A percentile compares a stretch with the other conserved stretches of the same genome.
Evolutionary conservation across 805 yeast genomes (phyloP).

Genomic region (Groenewaldozyma salmanticensis): DNA sequence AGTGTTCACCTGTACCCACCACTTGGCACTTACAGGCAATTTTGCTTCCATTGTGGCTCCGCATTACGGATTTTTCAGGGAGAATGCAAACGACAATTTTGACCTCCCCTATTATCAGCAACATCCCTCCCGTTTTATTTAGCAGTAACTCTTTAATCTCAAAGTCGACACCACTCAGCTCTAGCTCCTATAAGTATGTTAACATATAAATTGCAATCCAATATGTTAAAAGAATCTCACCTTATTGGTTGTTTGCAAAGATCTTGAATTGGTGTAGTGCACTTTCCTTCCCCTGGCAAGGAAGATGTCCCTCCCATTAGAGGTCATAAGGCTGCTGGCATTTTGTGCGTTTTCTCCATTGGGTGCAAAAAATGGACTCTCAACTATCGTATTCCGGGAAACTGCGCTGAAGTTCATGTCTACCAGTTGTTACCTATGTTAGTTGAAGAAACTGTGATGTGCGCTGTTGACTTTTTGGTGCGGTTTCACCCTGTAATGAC

Average conservation of each 20-base stretch:
- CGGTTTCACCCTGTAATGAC: too few species aligned
- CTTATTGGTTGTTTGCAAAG: too few species aligned
- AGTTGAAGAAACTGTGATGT: too few species aligned
- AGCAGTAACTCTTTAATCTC: slow-evolving; percentile 28
- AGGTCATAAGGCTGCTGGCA: slow-evolving; percentile 8
- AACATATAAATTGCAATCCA: too few species aligned
- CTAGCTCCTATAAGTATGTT: slow-evolving; percentile 9
- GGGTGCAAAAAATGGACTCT: too few species aligned
- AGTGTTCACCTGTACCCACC: slow-evolving; percentile 24
- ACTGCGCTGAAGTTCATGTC: too few species aligned
- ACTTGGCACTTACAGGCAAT: slow-evolving; percentile 8
- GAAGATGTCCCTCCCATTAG: slow-evolving; percentile 23
- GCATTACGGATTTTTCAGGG: slow-evolving; percentile 21
- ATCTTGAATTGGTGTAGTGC: slow-evolving; percentile 22
- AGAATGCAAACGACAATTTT: slow-evolving; percentile 26
- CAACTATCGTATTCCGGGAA: too few species aligned
- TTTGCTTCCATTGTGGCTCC: too few species aligned
- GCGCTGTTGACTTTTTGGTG: too few species aligned
- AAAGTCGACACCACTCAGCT: slow-evolving; percentile 18
- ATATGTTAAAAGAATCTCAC: too few species aligned
- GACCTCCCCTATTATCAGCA: slow-evolving; percentile 33
- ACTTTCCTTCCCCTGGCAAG: slow-evolving; percentile 28
- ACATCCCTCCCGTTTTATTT: slow-evolving; percentile 33
- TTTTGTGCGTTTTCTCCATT: too few species aligned
- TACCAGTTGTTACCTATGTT: too few species aligned